Evolutionary conservation across 148 eudicot species (phyloP), one percentile per base, ranked within the genome.

Genomic region (Gaultheria prostrata): DNA sequence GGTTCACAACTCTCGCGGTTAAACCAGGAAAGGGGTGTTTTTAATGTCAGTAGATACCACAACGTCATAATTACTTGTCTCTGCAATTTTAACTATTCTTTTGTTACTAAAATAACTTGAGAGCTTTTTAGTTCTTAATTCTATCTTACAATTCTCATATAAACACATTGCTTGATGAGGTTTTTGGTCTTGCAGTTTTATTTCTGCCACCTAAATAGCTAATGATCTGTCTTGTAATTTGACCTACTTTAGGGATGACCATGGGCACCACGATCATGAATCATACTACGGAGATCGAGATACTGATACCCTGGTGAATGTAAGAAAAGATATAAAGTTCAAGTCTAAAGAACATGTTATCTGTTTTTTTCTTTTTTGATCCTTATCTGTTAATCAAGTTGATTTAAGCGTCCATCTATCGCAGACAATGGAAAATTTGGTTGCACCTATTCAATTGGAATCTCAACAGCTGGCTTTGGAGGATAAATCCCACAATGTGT

Each of bases 201-300:
- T 35, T 83, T 67, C 35, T 78, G 56, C 67, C n/a, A 30, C 79
- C 30, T 77, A 65, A 12, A 65, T 65, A 63, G 32, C 65, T 63
- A 79, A 83, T 78, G 30, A 5, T 54, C 46, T 82, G 24, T 61
- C 46, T 80, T 76, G n/a, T 53, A 49, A 70, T 49, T 35, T 84
- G 33, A 67, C 45, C 69, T 79, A 65, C 35, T 81, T 73, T 54
- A 97, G 99, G 89, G 92, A 84, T 77, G 92, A 97, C 53, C 92
- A 93, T 81, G 95, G 95, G 35, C 94, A 92, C 84, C 98, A 97
- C 82, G 93, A 93, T n/a, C 99, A 94, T 86, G 98, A 97, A 84
- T 89, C 99, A 80, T 97, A 97, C 78, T 97, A 93, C 88, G 99
- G 99, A 83, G 97, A 94, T 84, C 94, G 99, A 73, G 99, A 97